Conservation (phyloP, 352 stramenopile species). For the Globisporangium middletonii region DNA sequence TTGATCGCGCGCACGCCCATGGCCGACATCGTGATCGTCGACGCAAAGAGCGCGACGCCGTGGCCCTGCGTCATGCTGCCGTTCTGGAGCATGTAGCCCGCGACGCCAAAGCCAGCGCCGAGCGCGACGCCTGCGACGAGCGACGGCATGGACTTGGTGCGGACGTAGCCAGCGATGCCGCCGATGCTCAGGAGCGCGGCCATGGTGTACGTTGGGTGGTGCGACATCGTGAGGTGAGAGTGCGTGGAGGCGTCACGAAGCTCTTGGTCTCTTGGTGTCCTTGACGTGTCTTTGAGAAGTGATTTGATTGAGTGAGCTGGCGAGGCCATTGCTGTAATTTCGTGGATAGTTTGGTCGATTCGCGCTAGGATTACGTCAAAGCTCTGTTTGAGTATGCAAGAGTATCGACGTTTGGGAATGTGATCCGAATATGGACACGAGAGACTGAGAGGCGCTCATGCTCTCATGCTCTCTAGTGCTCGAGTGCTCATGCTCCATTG, state of each 20-base stretch:
- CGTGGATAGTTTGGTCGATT: not conserved
- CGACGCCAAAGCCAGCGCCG: constrained; percentile 70
- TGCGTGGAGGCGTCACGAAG: not conserved
- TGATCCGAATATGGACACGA: not conserved
- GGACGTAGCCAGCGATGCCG: constrained; percentile 76
- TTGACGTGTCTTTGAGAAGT: constrained; percentile 1
- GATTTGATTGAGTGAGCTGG: not conserved
- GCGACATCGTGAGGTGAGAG: constrained; percentile 30
- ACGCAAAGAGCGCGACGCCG: constrained; percentile 70
- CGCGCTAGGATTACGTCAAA: too few species aligned
- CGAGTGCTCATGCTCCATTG: too few species aligned
- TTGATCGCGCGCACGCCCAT: constrained; percentile 81
- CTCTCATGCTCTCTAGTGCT: too few species aligned
- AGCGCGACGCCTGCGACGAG: constrained; percentile 78
- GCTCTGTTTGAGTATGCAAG: too few species aligned
- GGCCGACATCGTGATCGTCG: constrained; percentile 77
- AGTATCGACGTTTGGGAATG: not conserved
- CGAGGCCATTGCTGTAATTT: not conserved
- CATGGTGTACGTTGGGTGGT: constrained; percentile 86
- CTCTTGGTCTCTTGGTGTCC: not conserved
- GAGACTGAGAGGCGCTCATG: not conserved
- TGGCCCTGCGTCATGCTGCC: constrained; percentile 82
- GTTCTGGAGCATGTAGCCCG: constrained; percentile 75
- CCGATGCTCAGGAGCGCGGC: constrained; percentile 53
- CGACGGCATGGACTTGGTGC: constrained; percentile 73